Evolutionary conservation across 495 filamentous ascomycete genomes (phyloP).

Genomic region (Tuber aestivum): DNA sequence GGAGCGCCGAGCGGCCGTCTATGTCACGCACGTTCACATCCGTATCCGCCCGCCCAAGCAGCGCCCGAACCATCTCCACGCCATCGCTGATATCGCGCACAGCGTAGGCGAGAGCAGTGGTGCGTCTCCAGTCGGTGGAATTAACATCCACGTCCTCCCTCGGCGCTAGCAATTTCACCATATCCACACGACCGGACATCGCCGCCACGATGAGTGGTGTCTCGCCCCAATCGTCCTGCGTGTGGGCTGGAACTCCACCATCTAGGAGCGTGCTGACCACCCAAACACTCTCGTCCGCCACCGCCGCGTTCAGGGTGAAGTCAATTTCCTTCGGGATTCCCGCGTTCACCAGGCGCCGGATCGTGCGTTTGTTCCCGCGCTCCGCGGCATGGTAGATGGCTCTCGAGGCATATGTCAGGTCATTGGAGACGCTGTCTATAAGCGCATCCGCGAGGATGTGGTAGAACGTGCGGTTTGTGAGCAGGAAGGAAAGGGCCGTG

Average conservation of each 20-base stretch:
- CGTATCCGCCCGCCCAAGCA: neutral
- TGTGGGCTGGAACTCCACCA: neutral
- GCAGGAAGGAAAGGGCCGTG: neutral
- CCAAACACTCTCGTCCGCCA: neutral
- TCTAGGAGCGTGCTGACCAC: neutral
- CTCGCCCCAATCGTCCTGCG: neutral
- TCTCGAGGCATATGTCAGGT: neutral
- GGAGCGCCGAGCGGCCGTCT: neutral
- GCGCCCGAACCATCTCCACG: neutral
- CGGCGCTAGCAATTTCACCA: neutral
- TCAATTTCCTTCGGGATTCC: neutral
- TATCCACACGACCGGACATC: neutral
- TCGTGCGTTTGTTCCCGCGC: neutral
- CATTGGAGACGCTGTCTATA: neutral
- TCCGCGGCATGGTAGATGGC: neutral
- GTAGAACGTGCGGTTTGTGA: neutral
- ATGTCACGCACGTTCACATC: neutral
- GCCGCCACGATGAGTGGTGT: neutral
- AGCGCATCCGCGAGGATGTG: neutral
- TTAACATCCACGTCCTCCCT: neutral
- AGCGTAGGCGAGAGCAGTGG: neutral
- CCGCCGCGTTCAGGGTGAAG: neutral
- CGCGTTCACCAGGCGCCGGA: neutral
- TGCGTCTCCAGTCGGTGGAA: neutral
- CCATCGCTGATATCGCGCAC: neutral